Conservation (phyloP, 2,329 filamentous ascomycete species). For the Sporothrix curviconia region DNA sequence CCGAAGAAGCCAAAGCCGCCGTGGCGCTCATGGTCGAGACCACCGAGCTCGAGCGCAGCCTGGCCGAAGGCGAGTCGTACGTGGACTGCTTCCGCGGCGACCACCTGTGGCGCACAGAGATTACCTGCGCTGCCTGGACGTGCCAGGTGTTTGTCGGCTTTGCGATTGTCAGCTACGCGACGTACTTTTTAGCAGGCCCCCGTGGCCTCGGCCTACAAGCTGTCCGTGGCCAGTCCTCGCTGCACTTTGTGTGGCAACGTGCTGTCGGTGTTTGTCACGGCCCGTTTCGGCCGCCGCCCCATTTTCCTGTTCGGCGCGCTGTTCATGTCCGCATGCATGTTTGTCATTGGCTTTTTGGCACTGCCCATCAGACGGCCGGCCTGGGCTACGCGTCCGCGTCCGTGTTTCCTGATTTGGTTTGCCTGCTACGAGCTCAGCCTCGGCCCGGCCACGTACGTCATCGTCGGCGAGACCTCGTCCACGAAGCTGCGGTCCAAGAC, state of each 20-base stretch:
- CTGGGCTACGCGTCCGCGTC: slow-evolving; percentile 35
- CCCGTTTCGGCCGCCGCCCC: slow-evolving; percentile 35
- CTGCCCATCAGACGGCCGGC: slow-evolving; percentile 30
- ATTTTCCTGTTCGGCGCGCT: slow-evolving; percentile 34
- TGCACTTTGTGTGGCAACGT: slow-evolving; percentile 39
- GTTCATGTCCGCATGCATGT: slow-evolving; percentile 29
- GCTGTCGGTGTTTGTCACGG: slow-evolving; percentile 39
- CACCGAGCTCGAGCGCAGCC: slow-evolving; percentile 51
- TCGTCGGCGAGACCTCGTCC: slow-evolving; percentile 43
- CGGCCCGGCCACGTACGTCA: slow-evolving; percentile 40
- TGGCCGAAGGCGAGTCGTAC: slow-evolving; percentile 39
- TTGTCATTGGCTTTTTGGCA: slow-evolving; percentile 36
- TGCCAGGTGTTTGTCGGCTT: slow-evolving; percentile 38
- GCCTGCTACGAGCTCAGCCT: slow-evolving; percentile 22
- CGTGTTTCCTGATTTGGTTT: slow-evolving; percentile 38
- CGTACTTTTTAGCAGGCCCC: slow-evolving; percentile 41
- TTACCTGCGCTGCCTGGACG: slow-evolving; percentile 34
- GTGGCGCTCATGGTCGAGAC: slow-evolving; percentile 29
- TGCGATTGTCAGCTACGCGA: slow-evolving; percentile 22
- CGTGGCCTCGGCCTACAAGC: slow-evolving; percentile 30
- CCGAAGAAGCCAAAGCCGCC: slow-evolving; percentile 55
- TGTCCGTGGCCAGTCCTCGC: slow-evolving; percentile 36
- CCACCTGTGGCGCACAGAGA: slow-evolving; percentile 40
- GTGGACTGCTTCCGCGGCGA: slow-evolving; percentile 42
- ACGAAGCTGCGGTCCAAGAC: slow-evolving; percentile 41